Evolutionary conservation across 805 yeast genomes (phyloP), one percentile per base, ranked within the genome.

Genomic region (Kodamaea lidongshanica): DNA sequence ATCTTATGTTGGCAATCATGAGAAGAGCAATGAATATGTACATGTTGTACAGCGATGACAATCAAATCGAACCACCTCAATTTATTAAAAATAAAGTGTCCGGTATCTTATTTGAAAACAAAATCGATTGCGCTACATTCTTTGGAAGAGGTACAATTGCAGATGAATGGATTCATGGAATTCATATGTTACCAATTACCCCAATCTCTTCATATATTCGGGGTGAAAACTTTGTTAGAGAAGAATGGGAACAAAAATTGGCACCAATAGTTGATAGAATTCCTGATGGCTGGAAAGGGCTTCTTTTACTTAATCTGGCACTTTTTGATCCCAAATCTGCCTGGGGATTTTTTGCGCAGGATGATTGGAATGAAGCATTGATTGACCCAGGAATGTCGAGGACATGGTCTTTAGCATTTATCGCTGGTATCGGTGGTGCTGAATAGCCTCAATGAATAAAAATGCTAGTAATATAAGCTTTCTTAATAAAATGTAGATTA

Each of bases 371-470:
- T 25, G 58, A 61, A n/a, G 45, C 52, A 3, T 70, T 67, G 40
- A 70, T 88, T 27, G 96, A 88, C 46, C 73, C 74, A 34, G 96
- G 96, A 2, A 89, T 86, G 67, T 77, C 89, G 16, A 61, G 77
- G 39, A 80, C 96, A 0, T 87, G 95, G 94, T 78, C 88, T 8
- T 61, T 87, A 39, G 77, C 94, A 0, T 83, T 72, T 41, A 67
- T 84, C 26, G 95, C 73, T 5, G 79, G 71, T 12, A 52, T 63
- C 29, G 64, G 61, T 6, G 63, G 59, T 6, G 44, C 44, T 9
- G 13, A 34, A 18, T 32, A 23, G 12, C 8, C 23, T n/a, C n/a
- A n/a, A n/a, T n/a, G n/a, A n/a, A n/a, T n/a, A n/a, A n/a, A n/a
- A n/a, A n/a, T n/a, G n/a, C n/a, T n/a, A n/a, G n/a, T n/a, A n/a